Percentiles rank a stretch among this genome's conserved stretches.
Evolutionary conservation across 2,329 filamentous ascomycete genomes (phyloP).

Genomic region (Fusarium clavum): DNA sequence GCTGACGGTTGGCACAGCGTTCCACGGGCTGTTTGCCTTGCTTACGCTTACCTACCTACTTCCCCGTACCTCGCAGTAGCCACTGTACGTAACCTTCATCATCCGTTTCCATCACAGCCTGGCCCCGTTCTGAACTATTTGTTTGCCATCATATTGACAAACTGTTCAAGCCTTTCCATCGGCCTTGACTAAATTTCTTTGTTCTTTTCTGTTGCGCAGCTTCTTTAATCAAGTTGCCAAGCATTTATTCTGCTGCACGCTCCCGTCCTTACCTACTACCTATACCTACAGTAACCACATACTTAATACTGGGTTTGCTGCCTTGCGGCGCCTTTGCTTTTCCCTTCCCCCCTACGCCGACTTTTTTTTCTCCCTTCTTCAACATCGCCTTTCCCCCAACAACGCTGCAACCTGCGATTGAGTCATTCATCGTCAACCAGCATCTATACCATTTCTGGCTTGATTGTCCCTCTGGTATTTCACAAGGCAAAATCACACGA

Average conservation of each 20-base stretch:
- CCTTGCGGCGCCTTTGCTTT: constrained; percentile 40
- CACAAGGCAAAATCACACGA: constrained; percentile 32
- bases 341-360: constrained; percentile 41
- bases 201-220: constrained; percentile 24
- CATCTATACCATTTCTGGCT: constrained; percentile 33
- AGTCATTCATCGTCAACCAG: constrained; percentile 41
- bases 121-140: constrained; percentile 32
- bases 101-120: constrained; percentile 28
- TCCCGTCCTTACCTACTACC: constrained; percentile 23
- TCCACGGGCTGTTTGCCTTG: constrained; percentile 14
- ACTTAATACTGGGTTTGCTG: constrained; percentile 33
- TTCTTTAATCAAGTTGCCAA: constrained; percentile 33
- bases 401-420: constrained; percentile 37
- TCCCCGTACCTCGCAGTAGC: constrained; percentile 19
- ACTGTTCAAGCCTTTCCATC: constrained; percentile 21
- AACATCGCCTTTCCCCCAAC: constrained; percentile 42
- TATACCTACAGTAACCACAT: constrained; percentile 6
- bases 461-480: constrained; percentile 26
- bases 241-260: constrained; percentile 22
- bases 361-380: constrained; percentile 45
- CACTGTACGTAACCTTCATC: constrained; percentile 27
- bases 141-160: constrained; percentile 37
- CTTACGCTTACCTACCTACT: constrained; percentile 15
- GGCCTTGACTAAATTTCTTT: constrained; percentile 28
- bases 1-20: constrained; percentile 28